Base-by-base conservation (phyloP, 1,139 yeast genomes). In the Yamadazyma mexicana region DNA sequence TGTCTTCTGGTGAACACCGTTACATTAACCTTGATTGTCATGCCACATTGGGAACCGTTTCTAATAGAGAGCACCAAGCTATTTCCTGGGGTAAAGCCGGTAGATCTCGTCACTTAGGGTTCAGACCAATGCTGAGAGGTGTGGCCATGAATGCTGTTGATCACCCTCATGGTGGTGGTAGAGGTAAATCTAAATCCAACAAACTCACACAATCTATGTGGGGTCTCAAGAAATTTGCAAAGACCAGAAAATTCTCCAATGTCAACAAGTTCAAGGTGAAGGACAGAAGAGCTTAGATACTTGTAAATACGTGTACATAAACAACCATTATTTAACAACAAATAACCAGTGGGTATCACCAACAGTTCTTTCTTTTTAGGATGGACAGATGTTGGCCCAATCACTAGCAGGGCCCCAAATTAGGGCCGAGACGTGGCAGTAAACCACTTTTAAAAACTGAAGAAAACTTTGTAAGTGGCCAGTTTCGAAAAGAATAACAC, bases 141-240 rank as follows among this genome's bases (percentile, higher is more conserved):
- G 88, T 89, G 53, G 98, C 98, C 39, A 88, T 88, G 96, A 92
- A 92, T 68, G 94, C 95, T 46, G 81, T 83, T 59, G 98, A 92
- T 66, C 99, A 92, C 73, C 99, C 99, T 51, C 94, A 89, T 58
- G 99, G 99, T 76, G 99, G 99, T 84, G 99, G 99, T 70, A 85
- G 98, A 77, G 99, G 99, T 79, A 94, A 92, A 66, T 87, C 96
- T 44, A 92, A 94, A 81, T 87, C 96, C 49, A 91, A 91, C 67
- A 91, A 88, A 72, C 77, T 86, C 40, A 87, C 98, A 11, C 89
- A 86, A 73, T 87, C 96, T 44, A 94, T 95, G 67, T 92, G 98
- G 97, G 98, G 99, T 59, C 83, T 83, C 51, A 91, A 91, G 78
- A 94, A 92, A 65, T 86, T 88, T 43, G 91, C 82, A 71, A 91